Conservation (phyloP, 2,329 filamentous ascomycete species). For the Elsinoe fawcettii region DNA sequence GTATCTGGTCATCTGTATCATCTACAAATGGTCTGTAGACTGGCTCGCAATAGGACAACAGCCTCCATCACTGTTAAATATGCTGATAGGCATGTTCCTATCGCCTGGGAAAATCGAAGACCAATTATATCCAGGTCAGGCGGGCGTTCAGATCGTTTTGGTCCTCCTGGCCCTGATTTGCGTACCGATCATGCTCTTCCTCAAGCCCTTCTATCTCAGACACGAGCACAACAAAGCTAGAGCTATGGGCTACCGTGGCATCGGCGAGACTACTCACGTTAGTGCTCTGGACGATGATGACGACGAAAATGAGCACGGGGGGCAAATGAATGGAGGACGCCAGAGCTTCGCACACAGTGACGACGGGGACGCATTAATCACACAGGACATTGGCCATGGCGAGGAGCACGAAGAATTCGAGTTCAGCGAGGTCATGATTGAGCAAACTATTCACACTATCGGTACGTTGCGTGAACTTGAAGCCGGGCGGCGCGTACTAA, state of each 20-base stretch:
- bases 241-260: constrained; percentile 81
- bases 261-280: constrained; percentile 80
- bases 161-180: constrained; percentile 76
- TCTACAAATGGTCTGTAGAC: constrained; percentile 95
- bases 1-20: constrained; percentile 84
- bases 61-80: constrained; percentile 88
- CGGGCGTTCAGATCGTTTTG: constrained; percentile 64
- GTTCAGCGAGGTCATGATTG: constrained; percentile 95
- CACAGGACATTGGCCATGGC: constrained; percentile 64
- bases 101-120: constrained; percentile 69
- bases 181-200: constrained; percentile 82
- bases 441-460: constrained; percentile 97
- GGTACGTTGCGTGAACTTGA: constrained; percentile 49
- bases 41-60: constrained; percentile 61
- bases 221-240: constrained; percentile 87
- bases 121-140: constrained; percentile 71
- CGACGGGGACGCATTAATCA: constrained; percentile 80
- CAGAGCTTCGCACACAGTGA: constrained; percentile 62
- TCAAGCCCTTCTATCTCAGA: constrained; percentile 92
- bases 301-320: constrained; percentile 48
- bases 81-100: constrained; percentile 99
- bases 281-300: constrained; percentile 88
- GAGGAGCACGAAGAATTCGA: constrained; percentile 95
- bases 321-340: constrained; percentile 50
- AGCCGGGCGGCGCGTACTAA: constrained; percentile 17